phyloP scores from a whole-genome alignment of 768 basidiomycete species.

The Hygrocybe coccinea region DNA sequence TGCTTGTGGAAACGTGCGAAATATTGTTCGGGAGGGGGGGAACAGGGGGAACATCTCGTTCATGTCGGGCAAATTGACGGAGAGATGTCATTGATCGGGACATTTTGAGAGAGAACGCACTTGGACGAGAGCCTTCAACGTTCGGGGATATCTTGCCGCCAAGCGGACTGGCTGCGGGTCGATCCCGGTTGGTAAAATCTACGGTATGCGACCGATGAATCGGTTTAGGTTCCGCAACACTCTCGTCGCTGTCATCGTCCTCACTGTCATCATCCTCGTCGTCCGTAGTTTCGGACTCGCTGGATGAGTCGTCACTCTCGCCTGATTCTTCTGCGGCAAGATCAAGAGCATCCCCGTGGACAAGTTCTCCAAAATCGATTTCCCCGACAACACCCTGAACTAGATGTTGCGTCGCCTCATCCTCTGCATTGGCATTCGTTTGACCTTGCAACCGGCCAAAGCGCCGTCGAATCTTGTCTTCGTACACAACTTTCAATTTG shows the following conservation, averaged over 20 bases:
- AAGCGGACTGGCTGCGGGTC: background rate
- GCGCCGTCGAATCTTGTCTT: conserved; percentile 83
- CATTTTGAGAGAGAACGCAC: conserved; percentile 44
- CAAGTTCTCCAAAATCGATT: conserved; percentile 75
- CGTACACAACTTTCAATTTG: conserved; percentile 86
- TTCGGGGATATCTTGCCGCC: background rate
- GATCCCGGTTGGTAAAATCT: background rate
- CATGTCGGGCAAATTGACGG: conserved; percentile 22
- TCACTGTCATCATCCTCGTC: conserved; percentile 27
- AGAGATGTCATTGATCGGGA: conserved; percentile 42
- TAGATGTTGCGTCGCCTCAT: conserved; percentile 76
- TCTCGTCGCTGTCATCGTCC: conserved; percentile 32
- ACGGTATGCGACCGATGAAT: background rate
- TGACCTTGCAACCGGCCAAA: conserved; percentile 59
- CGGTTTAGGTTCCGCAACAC: conserved; percentile 11
- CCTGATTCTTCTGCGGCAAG: conserved; percentile 69
- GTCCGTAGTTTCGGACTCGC: conserved; percentile 37
- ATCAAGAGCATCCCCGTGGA: conserved; percentile 74
- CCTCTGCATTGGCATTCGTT: conserved; percentile 62
- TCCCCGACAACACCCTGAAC: conserved; percentile 79
- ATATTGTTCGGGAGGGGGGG: conserved; percentile 31
- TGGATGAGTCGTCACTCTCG: conserved; percentile 42
- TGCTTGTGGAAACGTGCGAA: conserved; percentile 29
- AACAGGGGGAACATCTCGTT: conserved; percentile 39
- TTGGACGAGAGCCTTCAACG: conserved; percentile 13